A percentile compares a stretch with the other conserved stretches of the same genome.
Conservation (phyloP, 345 rosid genomes). For the Trapa incisa region DNA sequence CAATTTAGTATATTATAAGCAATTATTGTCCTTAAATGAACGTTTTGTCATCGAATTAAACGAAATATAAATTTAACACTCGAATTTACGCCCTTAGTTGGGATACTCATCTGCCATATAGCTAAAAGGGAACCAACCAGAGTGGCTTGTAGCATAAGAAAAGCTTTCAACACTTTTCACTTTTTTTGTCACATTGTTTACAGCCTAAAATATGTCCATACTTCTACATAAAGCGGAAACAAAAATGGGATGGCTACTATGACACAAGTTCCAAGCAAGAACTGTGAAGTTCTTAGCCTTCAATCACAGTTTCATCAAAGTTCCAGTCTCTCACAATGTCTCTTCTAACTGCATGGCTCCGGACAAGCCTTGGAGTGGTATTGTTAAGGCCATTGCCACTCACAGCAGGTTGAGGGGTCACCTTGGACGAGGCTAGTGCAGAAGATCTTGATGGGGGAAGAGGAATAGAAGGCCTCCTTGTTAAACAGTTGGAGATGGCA, state of each 20-base stretch:
- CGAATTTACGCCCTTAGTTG: too few relatives aligned
- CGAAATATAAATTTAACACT: too few relatives aligned
- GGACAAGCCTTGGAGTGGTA: constrained; percentile 67
- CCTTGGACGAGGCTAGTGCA: constrained; percentile 59
- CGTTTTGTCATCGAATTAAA: too few relatives aligned
- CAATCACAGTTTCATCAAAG: constrained; percentile 45
- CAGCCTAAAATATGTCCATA: neutral
- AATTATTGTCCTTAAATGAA: too few relatives aligned
- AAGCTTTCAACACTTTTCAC: neutral
- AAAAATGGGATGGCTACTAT: constrained; percentile 3
- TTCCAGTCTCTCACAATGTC: constrained; percentile 96
- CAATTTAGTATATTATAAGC: too few relatives aligned
- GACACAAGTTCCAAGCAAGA: constrained; percentile 1
- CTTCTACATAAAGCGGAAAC: constrained; percentile 2
- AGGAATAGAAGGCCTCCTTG: constrained; percentile 53
- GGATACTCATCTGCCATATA: too few relatives aligned
- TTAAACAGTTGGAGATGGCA: constrained; percentile 58
- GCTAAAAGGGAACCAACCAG: too few relatives aligned
- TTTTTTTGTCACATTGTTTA: too few relatives aligned
- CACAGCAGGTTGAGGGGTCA: constrained; percentile 42
- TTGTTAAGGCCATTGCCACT: constrained; percentile 25
- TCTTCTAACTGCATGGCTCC: constrained; percentile 82
- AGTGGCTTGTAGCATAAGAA: neutral
- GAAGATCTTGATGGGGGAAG: constrained; percentile 39
- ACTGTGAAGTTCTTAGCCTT: constrained; percentile 23